These are phyloP conservation scores for Botryosphaeria agaves DNA, from an alignment of 2,329 filamentous ascomycete species.

Conservation along the genomic window DNA sequence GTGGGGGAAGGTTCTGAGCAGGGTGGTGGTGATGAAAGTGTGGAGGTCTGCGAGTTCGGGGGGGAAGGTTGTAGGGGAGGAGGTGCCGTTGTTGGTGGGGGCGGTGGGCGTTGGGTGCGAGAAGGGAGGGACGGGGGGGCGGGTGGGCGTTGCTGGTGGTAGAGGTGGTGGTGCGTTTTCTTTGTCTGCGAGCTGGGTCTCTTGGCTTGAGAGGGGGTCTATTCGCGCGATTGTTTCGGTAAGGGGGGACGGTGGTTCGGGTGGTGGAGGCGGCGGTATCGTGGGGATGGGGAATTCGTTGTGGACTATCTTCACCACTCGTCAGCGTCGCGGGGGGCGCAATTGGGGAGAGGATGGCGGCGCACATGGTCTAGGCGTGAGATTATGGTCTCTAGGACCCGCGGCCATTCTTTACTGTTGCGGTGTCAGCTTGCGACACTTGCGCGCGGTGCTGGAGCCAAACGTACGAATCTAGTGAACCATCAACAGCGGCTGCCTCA, in stretches of 20 bases:
- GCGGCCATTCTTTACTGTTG: conserved; percentile 50
- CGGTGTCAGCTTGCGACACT: conserved; percentile 14
- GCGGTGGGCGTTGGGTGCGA: conserved; percentile 19
- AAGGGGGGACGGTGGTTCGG: conserved; percentile 21
- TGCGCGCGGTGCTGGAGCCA: no score
- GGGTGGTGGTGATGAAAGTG: conserved; percentile 25
- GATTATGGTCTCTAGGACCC: conserved; percentile 46
- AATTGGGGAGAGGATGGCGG: conserved; percentile 1
- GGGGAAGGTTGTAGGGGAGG: conserved; percentile 9
- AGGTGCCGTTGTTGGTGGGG: conserved; percentile 1
- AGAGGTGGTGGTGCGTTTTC: conserved; percentile 42
- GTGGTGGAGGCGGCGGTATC: conserved; percentile 26
- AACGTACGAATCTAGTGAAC: no score
- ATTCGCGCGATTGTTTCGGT: conserved; percentile 2
- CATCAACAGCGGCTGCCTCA: no score
- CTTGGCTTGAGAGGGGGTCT: conserved; percentile 11
- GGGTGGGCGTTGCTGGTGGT: conserved; percentile 18
- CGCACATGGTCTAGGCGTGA: conserved; percentile 48
- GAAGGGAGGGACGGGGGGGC: conserved; percentile 24
- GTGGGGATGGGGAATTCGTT: conserved; percentile 58
- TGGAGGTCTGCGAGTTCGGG: conserved; percentile 15
- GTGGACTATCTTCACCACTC: conserved; percentile 49
- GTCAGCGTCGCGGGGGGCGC: conserved; percentile 3
- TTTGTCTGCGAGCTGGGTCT: conserved; percentile 45
- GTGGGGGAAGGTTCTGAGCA: conserved; percentile 48